Base-by-base conservation (phyloP, 1,284 basidiomycete species). In the Cutaneotrichosporon spelunceum region DNA sequence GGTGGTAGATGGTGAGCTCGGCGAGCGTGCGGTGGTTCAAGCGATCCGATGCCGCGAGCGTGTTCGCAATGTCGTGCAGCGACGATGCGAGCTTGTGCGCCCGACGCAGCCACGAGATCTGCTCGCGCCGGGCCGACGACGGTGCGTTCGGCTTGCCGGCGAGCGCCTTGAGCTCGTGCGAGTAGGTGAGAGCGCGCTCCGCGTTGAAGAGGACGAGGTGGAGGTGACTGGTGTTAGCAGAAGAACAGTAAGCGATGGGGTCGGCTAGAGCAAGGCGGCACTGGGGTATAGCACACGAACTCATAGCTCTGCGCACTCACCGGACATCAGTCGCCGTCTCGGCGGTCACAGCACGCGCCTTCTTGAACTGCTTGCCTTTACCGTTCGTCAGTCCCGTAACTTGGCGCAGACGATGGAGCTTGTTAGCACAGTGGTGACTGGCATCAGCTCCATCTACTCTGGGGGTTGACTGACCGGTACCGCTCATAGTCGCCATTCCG, bases 121-220 rank as follows among this genome's bases (percentile, higher is more conserved):
- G 77, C 23, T 78, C 76, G 53, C 64, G 66, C 59, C 66, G 66
- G 19, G 64, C 60, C 19, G 56, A 44, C 9, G 13, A 30, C 6
- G 69, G 72, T 11, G 63, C 48, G 30, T 68, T 63, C 5, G 68
- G 66, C 54, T 72, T 74, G 53, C 67, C 55, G 27, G 58, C 47
- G 10, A 68, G 59, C 4, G 84, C 77, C 58, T 84, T 82, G 45
- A 94, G 83, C 67, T 93, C 90, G 78, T 93, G 90, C 10, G 91
- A 87, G 77, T 91, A 87, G 1, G 91, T 87, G 86, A 92, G 93
- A n/a, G 91, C 89, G 53, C 93, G 86, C 78, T 97, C 93, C 7
- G 91, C 85, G 74, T 93, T 91, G 71, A 93, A 88, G 11, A 96
- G 83, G 45, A 93, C 81, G 2, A 96, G 83, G 69, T 94, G 87